Evolutionary conservation across 2,329 filamentous ascomycete species (phyloP).

Genomic region (Aspergillus versicolor): DNA sequence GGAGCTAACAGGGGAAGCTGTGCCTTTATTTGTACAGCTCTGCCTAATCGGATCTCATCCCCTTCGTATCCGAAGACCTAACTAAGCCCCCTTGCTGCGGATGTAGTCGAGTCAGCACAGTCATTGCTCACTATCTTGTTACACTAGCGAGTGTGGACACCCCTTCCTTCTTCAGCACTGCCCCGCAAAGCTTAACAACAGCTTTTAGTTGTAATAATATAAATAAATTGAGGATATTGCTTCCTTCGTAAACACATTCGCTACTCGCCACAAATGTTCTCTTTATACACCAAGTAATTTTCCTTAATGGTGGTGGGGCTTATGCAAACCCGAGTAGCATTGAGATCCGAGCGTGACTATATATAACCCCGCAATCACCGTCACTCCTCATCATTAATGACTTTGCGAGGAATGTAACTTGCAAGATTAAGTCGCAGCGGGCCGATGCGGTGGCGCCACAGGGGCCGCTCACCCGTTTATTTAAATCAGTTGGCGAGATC

Average conservation of each 20-base stretch:
- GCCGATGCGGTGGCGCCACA: neutral
- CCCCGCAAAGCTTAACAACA: neutral
- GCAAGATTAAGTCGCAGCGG: neutral
- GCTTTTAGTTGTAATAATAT: neutral
- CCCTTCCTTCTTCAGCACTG: neutral
- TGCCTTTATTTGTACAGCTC: neutral
- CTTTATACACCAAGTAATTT: neutral
- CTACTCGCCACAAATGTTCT: too few relatives aligned
- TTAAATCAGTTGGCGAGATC: neutral
- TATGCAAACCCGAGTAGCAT: too few relatives aligned
- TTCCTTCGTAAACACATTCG: too few relatives aligned
- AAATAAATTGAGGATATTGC: neutral
- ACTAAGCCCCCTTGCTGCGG: neutral
- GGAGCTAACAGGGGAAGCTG: neutral
- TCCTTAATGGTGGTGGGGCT: neutral
- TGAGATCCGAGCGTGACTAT: too few relatives aligned
- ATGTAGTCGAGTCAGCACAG: too few relatives aligned
- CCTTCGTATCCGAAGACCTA: neutral
- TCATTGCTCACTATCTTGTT: too few relatives aligned
- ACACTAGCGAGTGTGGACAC: neutral
- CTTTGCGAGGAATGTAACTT: neutral
- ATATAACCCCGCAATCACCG: too few relatives aligned
- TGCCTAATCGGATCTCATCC: neutral
- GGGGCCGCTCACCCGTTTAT: neutral
- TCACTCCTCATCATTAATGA: too few relatives aligned